Conservation (phyloP, 2,329 filamentous ascomycete species). For the Pseudocercospora ulei region DNA sequence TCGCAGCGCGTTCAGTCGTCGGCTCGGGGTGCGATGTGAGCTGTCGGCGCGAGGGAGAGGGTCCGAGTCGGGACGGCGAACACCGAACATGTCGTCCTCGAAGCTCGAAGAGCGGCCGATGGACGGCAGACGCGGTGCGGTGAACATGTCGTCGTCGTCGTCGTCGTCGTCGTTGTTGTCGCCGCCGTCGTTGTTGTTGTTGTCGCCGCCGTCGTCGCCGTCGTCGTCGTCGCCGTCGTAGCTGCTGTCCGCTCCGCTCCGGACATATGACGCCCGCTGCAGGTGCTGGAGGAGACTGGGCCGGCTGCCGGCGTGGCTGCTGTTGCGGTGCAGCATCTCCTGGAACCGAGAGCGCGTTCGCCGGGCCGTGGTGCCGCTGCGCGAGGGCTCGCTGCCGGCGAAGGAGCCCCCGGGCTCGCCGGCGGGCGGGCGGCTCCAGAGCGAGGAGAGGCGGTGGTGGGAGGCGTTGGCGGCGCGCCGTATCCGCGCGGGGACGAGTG, state of each 20-base stretch:
- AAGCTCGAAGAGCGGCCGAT: conserved; percentile 31
- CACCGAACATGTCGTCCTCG: conserved; percentile 33
- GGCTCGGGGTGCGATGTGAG: conserved; percentile 27
- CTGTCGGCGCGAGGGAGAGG: conserved; percentile 23
- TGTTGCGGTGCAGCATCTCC: conserved; percentile 21
- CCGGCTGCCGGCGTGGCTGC: conserved; percentile 13
- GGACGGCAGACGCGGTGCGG: conserved; percentile 29
- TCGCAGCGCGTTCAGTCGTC: conserved; percentile 28
- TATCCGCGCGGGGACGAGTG: conserved; percentile 6
- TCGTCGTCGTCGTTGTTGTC: conserved; percentile 17
- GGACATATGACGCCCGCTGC: conserved; percentile 25
- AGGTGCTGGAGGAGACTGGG: conserved; percentile 22
- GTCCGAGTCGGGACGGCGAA: conserved; percentile 19
- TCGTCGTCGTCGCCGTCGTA: conserved; percentile 22
- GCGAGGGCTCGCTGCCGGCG: conserved; percentile 8
- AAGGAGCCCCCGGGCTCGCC: conserved; percentile 7
- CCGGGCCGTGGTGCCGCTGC: conserved; percentile 16
- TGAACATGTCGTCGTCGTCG: conserved; percentile 23
- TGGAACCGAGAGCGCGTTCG: conserved; percentile 24
- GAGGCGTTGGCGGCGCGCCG: conserved; percentile 10
- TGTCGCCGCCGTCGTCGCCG: too few relatives aligned
- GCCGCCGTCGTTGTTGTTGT: too few relatives aligned
- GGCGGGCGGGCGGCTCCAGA: conserved; percentile 12
- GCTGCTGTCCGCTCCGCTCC: conserved; percentile 19
- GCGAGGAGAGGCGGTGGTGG: conserved; percentile 15